phyloP scores from a whole-genome alignment of 179 eudicot species.

The Beta macrorhiza region DNA sequence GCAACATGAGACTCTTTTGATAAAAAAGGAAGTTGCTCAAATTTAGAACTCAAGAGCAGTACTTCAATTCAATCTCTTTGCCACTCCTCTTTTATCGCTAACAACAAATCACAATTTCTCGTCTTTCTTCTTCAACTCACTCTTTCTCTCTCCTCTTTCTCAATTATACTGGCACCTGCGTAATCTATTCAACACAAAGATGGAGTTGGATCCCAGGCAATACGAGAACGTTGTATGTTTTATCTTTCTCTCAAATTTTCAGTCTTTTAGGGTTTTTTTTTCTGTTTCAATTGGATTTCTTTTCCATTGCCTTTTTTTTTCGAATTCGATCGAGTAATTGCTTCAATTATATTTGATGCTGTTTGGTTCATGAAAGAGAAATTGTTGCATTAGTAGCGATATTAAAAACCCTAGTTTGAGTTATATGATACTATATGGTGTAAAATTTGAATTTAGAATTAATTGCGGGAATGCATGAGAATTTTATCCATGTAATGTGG shows the following conservation, averaged over 20 bases:
- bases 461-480: neutral
- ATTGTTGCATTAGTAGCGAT: neutral
- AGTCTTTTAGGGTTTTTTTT: neutral
- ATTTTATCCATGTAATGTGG: too few species aligned
- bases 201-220: constrained; percentile 70
- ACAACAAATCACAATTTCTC: neutral
- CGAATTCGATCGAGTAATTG: neutral
- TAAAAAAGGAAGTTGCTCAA: too few species aligned
- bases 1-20: neutral
- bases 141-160: neutral
- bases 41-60: too few species aligned
- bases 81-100: neutral
- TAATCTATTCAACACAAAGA: constrained; percentile 7
- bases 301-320: neutral
- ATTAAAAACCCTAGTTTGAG: constrained; percentile 24
- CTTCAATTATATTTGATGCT: neutral
- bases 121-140: neutral
- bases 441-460: neutral
- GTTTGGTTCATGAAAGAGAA: neutral
- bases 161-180: neutral
- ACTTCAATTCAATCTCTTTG: too few species aligned
- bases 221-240: constrained; percentile 62
- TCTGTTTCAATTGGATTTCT: neutral
- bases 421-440: neutral
- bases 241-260: neutral